Base-by-base conservation (phyloP, 805 yeast genomes). In the Ogataea salicorniae region DNA sequence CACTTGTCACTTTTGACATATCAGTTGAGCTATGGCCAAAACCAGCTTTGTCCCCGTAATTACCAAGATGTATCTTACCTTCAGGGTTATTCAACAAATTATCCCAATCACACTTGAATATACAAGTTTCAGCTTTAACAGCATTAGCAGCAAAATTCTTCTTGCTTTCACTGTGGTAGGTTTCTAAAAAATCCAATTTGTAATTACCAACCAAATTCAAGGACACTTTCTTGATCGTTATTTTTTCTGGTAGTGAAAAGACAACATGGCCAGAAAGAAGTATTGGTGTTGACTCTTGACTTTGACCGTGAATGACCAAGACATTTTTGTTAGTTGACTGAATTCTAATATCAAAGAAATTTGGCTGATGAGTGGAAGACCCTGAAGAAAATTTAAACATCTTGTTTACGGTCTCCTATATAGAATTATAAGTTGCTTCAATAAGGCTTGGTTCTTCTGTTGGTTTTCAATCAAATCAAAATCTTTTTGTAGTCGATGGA, bases 181-280 rank as follows among this genome's bases (percentile, higher is more conserved):
- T 57, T 48, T 65, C 72, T 41, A 69, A 59, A 59, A 68, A 77
- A 41, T 72, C 74, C 14, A 75, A 59, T 34, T 65, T 61, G 56
- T 68, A 71, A 41, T 72, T 75, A 1, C 81, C 81, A 1, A 60
- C 55, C 17, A 78, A 56, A 16, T 60, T 59, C 39, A 78, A 60
- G n/a, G 63, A 57, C 39, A 78, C 60, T 37, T 59, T 58, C 39
- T 64, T 68, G 23, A 76, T 64, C 45, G 69, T 72, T 37, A 70
- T 63, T 39, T 71, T 71, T 39, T 71, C 72, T 7, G 74, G 73
- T 3, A 75, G 58, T 20, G 75, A 64, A 37, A 77, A 60, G 41
- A 76, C 78, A 41, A 78, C 72, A 43, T 66, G 68, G 0, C 83
- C 83, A 22, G 68, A 70, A 23, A 78, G 52, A 7, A 70, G 63